Conservation (phyloP, 2,329 filamentous ascomycete genomes). For the Fusarium albidum region DNA sequence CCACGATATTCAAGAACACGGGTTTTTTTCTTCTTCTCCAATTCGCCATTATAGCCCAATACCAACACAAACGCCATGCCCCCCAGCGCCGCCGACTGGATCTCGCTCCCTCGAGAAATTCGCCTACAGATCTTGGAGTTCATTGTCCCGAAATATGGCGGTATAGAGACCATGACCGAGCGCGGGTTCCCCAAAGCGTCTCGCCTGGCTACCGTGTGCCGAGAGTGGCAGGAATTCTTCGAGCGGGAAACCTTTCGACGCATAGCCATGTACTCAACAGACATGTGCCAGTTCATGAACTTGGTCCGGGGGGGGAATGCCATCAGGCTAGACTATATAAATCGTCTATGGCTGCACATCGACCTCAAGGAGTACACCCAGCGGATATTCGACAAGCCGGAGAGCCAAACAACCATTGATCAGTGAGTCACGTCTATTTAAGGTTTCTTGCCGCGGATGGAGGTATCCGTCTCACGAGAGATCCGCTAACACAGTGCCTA, state of each 20-base stretch:
- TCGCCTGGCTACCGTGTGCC: slow-evolving; percentile 13
- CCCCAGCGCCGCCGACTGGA: too few species aligned
- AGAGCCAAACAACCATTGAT: slow-evolving; percentile 4
- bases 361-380: slow-evolving; percentile 7
- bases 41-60: too few species aligned
- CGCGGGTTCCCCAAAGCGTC: neutral
- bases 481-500: neutral
- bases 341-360: slow-evolving; percentile 3
- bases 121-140: slow-evolving; percentile 9
- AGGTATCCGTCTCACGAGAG: neutral
- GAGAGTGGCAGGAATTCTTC: slow-evolving; percentile 25
- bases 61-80: too few species aligned
- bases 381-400: neutral
- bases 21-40: too few species aligned
- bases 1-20: too few species aligned
- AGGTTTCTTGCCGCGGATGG: too few species aligned
- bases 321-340: slow-evolving; percentile 12
- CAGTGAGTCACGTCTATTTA: neutral
- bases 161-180: neutral
- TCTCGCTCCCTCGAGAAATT: slow-evolving; percentile 12
- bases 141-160: neutral
- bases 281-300: slow-evolving; percentile 4
- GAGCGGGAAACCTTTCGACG: slow-evolving; percentile 13
- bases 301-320: slow-evolving; percentile 1
- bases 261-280: slow-evolving; percentile 6